Evolutionary conservation across 768 basidiomycete species (phyloP), one percentile per base, ranked within the genome.

Genomic region (Suillus subalutaceus): DNA sequence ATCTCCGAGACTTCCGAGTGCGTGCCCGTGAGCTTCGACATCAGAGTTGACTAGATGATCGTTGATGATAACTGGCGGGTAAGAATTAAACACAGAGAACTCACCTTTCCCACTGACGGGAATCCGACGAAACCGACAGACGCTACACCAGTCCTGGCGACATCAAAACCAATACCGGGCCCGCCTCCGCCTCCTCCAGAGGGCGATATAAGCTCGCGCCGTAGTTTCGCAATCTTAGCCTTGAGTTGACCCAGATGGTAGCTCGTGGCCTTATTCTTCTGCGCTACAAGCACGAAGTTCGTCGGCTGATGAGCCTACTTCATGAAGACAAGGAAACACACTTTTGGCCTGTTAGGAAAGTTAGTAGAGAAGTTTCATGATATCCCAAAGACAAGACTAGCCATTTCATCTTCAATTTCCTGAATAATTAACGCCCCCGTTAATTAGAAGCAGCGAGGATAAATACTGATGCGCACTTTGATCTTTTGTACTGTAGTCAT

Each of bases 321-420:
- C 32, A 37, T 23, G 20, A 56, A 56, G 63, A 20, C 69, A 67
- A 50, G 68, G 57, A 67, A 62, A 82, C 84, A 74, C 84, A 93
- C 92, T 96, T 86, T 86, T 94, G 76, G 90, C 86, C 91, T 94
- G 76, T 59, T 41, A 9, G 18, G 26, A 59, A 59, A 59, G 26
- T 59, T 59, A 59, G 58, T 6, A 59, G 10, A 26, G 38, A 37
- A 37, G 38, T 15, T n/a, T 41, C 23, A 41, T 59, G 10, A 30
- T 18, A 41, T 62, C 30, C 50, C 63, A 68, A 58, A 62, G 65
- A 44, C 50, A 66, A 67, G 68, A 78, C 87, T 82, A 75, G 92
- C 93, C 96, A 96, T 96, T 80, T 96, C 94, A 93, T 94, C 93
- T 86, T 96, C 94, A 78, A 96, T 87, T 88, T 94, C 94, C 91